Evolutionary conservation across 257 asterid genomes (phyloP), one percentile per base, ranked within the genome.

Genomic region (Scutellaria minor): DNA sequence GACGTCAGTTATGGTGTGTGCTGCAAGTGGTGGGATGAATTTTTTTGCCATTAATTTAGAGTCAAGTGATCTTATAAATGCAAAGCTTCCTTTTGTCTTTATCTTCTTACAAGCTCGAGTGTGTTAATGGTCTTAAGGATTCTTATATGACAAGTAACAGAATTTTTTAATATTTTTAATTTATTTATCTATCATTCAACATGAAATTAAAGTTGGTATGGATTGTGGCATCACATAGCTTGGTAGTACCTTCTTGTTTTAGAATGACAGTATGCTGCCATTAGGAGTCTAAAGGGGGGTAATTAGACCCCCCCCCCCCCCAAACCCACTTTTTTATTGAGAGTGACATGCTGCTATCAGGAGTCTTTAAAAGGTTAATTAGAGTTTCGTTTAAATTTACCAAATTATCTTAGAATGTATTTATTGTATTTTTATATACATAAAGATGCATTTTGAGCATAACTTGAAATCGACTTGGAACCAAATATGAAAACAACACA

Each of bases 11-110:
- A 46, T 6, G 55, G 47, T 37, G 46, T 66, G 8, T 56, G 66
- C 69, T 72, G 27, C 50, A 8, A 64, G 40, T 54, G 61, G 20
- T 50, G 20, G 20, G n/a, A 14, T 42, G 71, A 59, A 27, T 50
- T 47, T 68, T 31, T 60, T 18, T 15, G 64, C 62, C 35, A 53
- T 53, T 69, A 20, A n/a, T 59, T 9, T 61, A 62, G 18, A 45
- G 76, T 64, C 13, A 2, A 41, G 48, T 78, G 20, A 56, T 64
- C 66, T 39, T 64, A 18, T 14, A 44, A 27, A 14, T 31, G 42
- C 65, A 6, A 9, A 65, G 37, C 37, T 31, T 31, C 37, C 37
- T 31, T 18, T 31, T 31, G 37, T 31, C 37, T 31, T 31, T 31
- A 31, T 31, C 37, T 31, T 1, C 5, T 31, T 31, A 31, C 47